Evolutionary conservation across 129 eudicot species (phyloP), one percentile per base, ranked within the genome.

Genomic region (Ambrosia artemisiifolia): DNA sequence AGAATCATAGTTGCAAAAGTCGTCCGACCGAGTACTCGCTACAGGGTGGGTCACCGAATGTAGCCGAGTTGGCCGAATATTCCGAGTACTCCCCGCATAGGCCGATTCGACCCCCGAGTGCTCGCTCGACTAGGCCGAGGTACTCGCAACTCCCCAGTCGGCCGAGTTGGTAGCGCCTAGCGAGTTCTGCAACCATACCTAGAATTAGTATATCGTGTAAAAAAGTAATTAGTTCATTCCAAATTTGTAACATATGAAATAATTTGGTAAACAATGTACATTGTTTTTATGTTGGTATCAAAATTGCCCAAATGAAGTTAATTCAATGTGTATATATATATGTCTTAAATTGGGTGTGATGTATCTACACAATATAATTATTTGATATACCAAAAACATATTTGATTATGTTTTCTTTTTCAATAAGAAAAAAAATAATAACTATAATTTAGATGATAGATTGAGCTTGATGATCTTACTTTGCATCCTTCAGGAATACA

Each of bases 401-500:
- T 46, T 28, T 61, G 34, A 32, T 72, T 17, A 34, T 61, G 61
- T 62, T 73, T 47, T 44, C 43, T 73, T 32, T 32, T 61, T 61
- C 48, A 44, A 0, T 44, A 11, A 46, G 65, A 13, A 59, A 16
- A 59, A 13, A 62, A 9, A 48, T 32, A 33, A 14, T 60, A 20
- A 49, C 12, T 56, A 40, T 67, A 47, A 59, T 56, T 68, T 20
- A 78, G 71, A 69, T 49, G 72, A 63, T 70, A 70, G 67, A 33
- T 70, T 70, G 30, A 35, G 51, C 57, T 48, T 28, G 51, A 46
- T 24, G 77, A 42, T 57, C 42, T 70, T 67, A 10, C 24, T 46
- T 71, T 71, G 40, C 73, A 42, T 71, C 72, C 51, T 36, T 71
- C 73, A 88, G 95, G 95, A 88, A 82, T 88, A 82, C 69, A 77